These are phyloP conservation scores for Berberis vulgaris DNA, from an alignment of 164 flowering plant species.

Conservation along the genomic window DNA sequence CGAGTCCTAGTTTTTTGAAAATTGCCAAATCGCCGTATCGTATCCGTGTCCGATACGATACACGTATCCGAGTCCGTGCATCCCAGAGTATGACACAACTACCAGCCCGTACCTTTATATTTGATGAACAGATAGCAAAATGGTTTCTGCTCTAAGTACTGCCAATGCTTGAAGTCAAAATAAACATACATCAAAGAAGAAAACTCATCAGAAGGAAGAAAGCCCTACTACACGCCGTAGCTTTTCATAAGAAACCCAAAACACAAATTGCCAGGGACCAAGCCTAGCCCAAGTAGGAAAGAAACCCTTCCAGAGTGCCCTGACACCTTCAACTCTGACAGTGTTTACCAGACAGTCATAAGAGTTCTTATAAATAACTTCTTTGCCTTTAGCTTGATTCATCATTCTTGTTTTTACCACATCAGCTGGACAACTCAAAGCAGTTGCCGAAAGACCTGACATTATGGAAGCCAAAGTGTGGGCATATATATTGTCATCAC, in stretches of 20 bases:
- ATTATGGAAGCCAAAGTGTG: conserved; percentile 76
- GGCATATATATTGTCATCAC: conserved; percentile 62
- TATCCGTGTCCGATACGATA: no score
- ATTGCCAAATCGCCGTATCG: no score
- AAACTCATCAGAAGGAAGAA: conserved; percentile 48
- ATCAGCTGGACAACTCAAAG: conserved; percentile 94
- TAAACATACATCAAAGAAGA: no score
- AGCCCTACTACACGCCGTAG: conserved; percentile 51
- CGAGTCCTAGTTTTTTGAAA: no score
- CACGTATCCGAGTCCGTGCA: no score
- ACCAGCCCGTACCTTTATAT: no score
- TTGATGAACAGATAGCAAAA: no score
- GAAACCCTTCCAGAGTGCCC: conserved; percentile 87
- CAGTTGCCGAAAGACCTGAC: conserved; percentile 83
- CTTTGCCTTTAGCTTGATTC: conserved; percentile 47
- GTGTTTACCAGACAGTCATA: conserved; percentile 75
- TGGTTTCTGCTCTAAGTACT: no score
- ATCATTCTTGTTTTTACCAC: conserved; percentile 92
- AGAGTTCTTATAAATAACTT: conserved; percentile 45
- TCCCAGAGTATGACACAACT: no score
- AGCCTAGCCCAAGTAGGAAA: conserved; percentile 97
- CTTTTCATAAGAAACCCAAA: conserved; percentile 82
- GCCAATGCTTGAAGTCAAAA: no score
- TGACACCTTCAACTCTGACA: conserved; percentile 57
- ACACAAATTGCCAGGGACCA: conserved; percentile 94